Conservation (phyloP, 129 eudicot species). For the Silybum marianum region DNA sequence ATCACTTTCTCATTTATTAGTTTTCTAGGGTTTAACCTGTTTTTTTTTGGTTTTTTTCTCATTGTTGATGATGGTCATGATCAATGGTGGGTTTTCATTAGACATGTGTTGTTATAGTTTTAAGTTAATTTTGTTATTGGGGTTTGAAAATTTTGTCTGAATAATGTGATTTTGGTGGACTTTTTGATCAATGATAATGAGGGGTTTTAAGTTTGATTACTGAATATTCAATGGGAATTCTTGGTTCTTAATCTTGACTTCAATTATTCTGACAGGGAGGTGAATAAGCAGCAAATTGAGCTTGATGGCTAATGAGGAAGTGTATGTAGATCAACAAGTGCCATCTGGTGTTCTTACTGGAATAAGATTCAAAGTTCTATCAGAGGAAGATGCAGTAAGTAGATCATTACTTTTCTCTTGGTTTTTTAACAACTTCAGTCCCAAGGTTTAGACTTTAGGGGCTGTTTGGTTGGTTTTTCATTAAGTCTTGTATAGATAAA, state of each 20-base stretch:
- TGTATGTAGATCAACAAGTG: constrained; percentile 47
- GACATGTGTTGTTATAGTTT: neutral
- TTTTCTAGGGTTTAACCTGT: constrained; percentile 17
- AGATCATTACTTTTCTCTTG: neutral
- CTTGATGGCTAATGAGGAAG: constrained; percentile 55
- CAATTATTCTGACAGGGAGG: constrained; percentile 11
- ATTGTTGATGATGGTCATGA: constrained; percentile 1
- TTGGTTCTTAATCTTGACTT: constrained; percentile 8
- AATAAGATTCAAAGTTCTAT: constrained; percentile 54
- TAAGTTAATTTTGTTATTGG: constrained; percentile 9
- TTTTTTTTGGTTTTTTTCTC: neutral
- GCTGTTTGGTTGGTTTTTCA: too few species aligned
- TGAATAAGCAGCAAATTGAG: neutral
- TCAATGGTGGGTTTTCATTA: constrained; percentile 10
- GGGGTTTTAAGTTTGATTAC: neutral
- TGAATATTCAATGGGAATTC: constrained; percentile 4
- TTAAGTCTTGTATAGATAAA: too few species aligned
- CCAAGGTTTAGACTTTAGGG: neutral
- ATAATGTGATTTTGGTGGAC: constrained; percentile 14
- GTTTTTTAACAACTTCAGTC: neutral
- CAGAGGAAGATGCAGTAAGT: constrained; percentile 84
- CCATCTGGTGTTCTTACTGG: constrained; percentile 60
- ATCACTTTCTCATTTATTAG: neutral
- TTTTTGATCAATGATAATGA: constrained; percentile 7
- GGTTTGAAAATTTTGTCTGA: constrained; percentile 3